A percentile compares a stretch with the other conserved stretches of the same genome.
phyloP scores from a whole-genome alignment of 192 early-diverging fungal genomes.

The Lobosporangium transversale region DNA sequence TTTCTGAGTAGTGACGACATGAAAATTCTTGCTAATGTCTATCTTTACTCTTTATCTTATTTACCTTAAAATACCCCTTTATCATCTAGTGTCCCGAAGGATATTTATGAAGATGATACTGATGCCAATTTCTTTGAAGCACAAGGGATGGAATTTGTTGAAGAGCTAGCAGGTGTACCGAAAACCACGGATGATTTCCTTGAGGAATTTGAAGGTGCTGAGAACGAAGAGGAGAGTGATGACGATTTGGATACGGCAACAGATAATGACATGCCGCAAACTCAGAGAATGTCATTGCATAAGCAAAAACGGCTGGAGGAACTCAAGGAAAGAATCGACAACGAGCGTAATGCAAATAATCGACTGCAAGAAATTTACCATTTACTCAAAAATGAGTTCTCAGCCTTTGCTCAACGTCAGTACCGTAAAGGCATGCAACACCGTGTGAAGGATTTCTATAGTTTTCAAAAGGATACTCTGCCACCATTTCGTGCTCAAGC shows the following conservation, averaged over 20 bases:
- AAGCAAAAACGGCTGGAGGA: conserved; percentile 7
- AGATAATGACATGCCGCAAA: background rate
- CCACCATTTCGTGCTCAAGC: conserved; percentile 3
- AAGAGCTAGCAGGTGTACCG: conserved; percentile 40
- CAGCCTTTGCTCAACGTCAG: conserved; percentile 17
- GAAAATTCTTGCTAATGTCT: no score
- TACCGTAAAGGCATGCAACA: conserved; percentile 14
- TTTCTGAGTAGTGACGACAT: no score
- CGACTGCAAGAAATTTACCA: conserved; percentile 14
- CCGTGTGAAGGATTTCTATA: conserved; percentile 11
- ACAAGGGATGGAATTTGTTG: conserved; percentile 28
- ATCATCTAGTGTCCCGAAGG: conserved; percentile 23
- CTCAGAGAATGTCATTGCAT: background rate
- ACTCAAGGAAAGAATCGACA: conserved; percentile 5
- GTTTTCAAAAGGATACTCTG: conserved; percentile 3
- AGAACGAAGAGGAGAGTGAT: background rate
- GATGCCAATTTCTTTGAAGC: conserved; percentile 3
- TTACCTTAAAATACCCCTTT: no score
- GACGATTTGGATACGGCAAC: background rate
- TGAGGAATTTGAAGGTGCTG: background rate
- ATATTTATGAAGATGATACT: background rate
- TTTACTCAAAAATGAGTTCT: conserved; percentile 18
- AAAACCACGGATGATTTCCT: conserved; percentile 21
- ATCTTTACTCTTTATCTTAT: no score
- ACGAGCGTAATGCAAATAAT: conserved; percentile 10